Evolutionary conservation across 306 rosid genomes (phyloP), one percentile per base, ranked within the genome.

Genomic region (Cicer pinnatifidum): DNA sequence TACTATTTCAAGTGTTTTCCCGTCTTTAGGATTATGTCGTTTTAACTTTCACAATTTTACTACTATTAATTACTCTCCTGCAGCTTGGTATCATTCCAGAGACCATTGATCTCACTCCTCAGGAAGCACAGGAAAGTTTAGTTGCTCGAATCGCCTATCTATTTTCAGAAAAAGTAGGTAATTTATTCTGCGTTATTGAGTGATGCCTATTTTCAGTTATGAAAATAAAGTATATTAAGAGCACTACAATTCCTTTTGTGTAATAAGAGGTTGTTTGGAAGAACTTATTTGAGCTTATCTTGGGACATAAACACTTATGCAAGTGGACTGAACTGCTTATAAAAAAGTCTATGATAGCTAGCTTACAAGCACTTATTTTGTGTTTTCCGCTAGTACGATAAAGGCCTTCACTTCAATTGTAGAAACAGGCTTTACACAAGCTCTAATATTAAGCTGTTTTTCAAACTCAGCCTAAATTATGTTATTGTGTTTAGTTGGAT

Each of bases 151-250:
- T 93, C 37, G 20, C 64, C 4, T 60, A 57, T 76, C 41, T 91
- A 69, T 91, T 93, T 82, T 88, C 98, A n/a, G 88, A 89, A 3
- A 84, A 86, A 84, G 98, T 91, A 75, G 81, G 86, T 87, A 73
- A 78, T 74, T 65, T 67, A 46, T 52, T 59, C 64, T 37, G 56
- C 23, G 33, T 67, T 67, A 58, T 15, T n/a, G 9, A 39, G 17
- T 47, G 23, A 48, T 76, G 12, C 37, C 15, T 76, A 50, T 56
- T 81, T 52, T 57, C 70, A 56, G 33, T 76, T 56, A 69, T 47
- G 78, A 8, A 44, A 77, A 33, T 38, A 11, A 35, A 15, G 37
- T 78, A 54, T 66, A 44, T 15, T 10, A 20, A 12, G 52, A 33
- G 46, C 13, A 37, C 67, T 47, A 11, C 41, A 47, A 9, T 61